Conservation (phyloP, 371 early-diverging fungal genomes). For the Lichtheimia hyalospora region DNA sequence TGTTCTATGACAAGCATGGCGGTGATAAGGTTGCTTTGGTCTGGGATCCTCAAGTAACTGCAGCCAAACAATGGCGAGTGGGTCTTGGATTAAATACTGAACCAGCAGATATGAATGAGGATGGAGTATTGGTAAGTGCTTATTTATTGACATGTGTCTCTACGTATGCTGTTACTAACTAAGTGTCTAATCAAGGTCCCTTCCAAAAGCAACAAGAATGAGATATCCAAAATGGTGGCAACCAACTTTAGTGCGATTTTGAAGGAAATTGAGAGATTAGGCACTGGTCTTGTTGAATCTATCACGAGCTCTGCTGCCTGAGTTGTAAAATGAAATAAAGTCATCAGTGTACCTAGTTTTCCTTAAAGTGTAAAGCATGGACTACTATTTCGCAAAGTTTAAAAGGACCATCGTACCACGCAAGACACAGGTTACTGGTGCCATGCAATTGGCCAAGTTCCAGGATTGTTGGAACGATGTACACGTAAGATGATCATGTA, state of each 20-base stretch:
- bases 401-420: constrained; percentile 66
- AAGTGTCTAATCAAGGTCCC: constrained; percentile 24
- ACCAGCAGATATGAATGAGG: constrained; percentile 57
- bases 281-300: constrained; percentile 31
- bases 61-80: constrained; percentile 68
- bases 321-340: too few relatives aligned
- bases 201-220: constrained; percentile 34
- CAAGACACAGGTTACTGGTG: constrained; percentile 61
- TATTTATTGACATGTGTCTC: background rate
- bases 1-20: constrained; percentile 79
- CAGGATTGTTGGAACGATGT: constrained; percentile 75
- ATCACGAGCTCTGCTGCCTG: constrained; percentile 2
- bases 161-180: too few relatives aligned
- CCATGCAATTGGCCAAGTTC: constrained; percentile 72
- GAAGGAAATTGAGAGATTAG: constrained; percentile 68
- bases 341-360: background rate
- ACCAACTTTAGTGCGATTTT: constrained; percentile 71
- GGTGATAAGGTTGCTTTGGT: constrained; percentile 75
- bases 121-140: constrained; percentile 49
- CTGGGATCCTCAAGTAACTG: constrained; percentile 59
- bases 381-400: constrained; percentile 64
- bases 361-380: background rate
- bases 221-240: constrained; percentile 50
- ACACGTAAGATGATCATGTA: constrained; percentile 37
- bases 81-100: constrained; percentile 60